phyloP scores from a whole-genome alignment of 1,139 yeast species.

The Kodamaea derodonti region DNA sequence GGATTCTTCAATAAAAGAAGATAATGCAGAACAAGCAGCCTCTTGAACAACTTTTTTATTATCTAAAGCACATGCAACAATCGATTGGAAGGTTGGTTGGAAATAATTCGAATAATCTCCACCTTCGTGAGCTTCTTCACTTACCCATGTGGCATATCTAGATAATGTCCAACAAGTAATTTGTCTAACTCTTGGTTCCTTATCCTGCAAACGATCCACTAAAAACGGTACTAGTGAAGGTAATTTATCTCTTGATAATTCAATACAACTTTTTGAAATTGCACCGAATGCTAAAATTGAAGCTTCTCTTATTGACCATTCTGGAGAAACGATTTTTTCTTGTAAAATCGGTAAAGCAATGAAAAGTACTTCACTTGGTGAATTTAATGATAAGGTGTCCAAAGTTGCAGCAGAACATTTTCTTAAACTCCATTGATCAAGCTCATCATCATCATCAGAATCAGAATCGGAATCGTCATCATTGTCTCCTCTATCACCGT shows the following conservation, averaged over 20 bases:
- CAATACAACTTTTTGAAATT: conserved; percentile 82
- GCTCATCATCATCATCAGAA: conserved; percentile 51
- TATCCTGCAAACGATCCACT: conserved; percentile 72
- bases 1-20: conserved; percentile 76
- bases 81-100: conserved; percentile 72
- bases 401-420: conserved; percentile 93
- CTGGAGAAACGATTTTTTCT: conserved; percentile 58
- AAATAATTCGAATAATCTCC: conserved; percentile 66
- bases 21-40: conserved; percentile 85
- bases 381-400: conserved; percentile 69
- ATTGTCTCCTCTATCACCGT: conserved; percentile 23
- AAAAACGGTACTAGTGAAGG: conserved; percentile 83
- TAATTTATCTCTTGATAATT: conserved; percentile 64
- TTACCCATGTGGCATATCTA: conserved; percentile 79
- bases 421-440: conserved; percentile 84
- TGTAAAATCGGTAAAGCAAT: conserved; percentile 74
- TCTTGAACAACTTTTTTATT: conserved; percentile 89
- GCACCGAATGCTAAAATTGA: conserved; percentile 95
- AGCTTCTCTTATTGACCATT: conserved; percentile 92
- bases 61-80: conserved; percentile 74
- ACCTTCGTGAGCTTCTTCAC: conserved; percentile 57
- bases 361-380: conserved; percentile 65
- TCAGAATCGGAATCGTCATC: conserved; percentile 32
- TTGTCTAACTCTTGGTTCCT: conserved; percentile 82
- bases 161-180: conserved; percentile 95